phyloP scores from a whole-genome alignment of 768 basidiomycete genomes.

The Boletus rubropictus region DNA sequence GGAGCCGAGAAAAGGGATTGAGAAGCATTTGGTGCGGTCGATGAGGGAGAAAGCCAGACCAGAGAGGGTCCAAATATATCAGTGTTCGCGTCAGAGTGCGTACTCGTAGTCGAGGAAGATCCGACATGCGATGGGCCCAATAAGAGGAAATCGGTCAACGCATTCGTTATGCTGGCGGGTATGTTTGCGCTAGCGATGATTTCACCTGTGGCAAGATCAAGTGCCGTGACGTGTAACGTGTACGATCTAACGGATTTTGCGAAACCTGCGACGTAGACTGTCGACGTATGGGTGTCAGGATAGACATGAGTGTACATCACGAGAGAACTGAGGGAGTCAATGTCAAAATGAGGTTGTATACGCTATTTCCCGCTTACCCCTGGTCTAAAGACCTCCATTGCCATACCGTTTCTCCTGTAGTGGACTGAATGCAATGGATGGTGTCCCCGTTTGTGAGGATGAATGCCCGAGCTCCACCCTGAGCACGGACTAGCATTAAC shows the following conservation, averaged over 20 bases:
- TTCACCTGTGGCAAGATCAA: constrained; percentile 51
- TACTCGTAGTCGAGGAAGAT: not conserved
- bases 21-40: constrained; percentile 8
- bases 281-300: constrained; percentile 41
- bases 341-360: not conserved
- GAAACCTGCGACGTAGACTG: constrained; percentile 53
- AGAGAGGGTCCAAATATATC: constrained; percentile 19
- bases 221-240: constrained; percentile 60
- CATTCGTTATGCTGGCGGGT: constrained; percentile 43
- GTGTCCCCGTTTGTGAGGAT: constrained; percentile 57
- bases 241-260: constrained; percentile 41
- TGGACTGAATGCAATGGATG: constrained; percentile 45
- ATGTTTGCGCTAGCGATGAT: constrained; percentile 46
- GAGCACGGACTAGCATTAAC: constrained; percentile 36
- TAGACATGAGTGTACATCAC: constrained; percentile 61
- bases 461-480: constrained; percentile 24
- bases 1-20: constrained; percentile 30
- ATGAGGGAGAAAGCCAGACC: constrained; percentile 33
- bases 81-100: not conserved
- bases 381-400: constrained; percentile 65
- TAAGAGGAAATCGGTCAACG: constrained; percentile 33
- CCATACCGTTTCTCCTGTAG: constrained; percentile 58
- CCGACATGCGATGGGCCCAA: constrained; percentile 23
- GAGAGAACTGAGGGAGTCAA: constrained; percentile 43
- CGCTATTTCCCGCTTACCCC: constrained; percentile 39